Evolutionary conservation across 108 stramenopile species (phyloP).

Genomic region (Hondaea fermentalgiana): DNA sequence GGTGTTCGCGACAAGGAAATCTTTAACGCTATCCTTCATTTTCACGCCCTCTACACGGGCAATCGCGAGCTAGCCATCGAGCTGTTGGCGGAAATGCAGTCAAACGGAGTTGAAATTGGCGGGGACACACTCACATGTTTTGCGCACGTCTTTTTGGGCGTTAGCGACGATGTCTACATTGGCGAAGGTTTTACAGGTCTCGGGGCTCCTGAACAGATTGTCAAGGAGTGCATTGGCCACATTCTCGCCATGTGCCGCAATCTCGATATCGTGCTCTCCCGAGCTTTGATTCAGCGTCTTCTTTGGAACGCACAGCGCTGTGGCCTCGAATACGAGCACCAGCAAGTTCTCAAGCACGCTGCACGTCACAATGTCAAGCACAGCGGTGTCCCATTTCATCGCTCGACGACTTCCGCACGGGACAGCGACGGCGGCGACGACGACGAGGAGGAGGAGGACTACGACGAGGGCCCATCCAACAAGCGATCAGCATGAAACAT

Average conservation of each 20-base stretch:
- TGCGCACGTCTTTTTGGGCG: neutral
- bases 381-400: too few relatives aligned
- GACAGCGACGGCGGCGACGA: neutral
- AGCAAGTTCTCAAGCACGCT: too few relatives aligned
- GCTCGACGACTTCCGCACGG: too few relatives aligned
- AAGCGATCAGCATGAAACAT: neutral
- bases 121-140: neutral
- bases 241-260: neutral
- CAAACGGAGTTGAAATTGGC: neutral
- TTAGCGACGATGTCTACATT: neutral
- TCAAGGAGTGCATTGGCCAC: neutral
- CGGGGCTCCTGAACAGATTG: neutral
- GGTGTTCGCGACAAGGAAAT: too few relatives aligned
- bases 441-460: neutral
- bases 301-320: too few relatives aligned
- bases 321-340: too few relatives aligned
- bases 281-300: too few relatives aligned
- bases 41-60: neutral
- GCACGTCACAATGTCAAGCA: too few relatives aligned
- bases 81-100: neutral
- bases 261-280: neutral
- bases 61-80: neutral
- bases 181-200: neutral
- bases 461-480: neutral
- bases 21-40: neutral